phyloP scores from a whole-genome alignment of 2,329 filamentous ascomycete genomes.

The Knufia fluminis region DNA sequence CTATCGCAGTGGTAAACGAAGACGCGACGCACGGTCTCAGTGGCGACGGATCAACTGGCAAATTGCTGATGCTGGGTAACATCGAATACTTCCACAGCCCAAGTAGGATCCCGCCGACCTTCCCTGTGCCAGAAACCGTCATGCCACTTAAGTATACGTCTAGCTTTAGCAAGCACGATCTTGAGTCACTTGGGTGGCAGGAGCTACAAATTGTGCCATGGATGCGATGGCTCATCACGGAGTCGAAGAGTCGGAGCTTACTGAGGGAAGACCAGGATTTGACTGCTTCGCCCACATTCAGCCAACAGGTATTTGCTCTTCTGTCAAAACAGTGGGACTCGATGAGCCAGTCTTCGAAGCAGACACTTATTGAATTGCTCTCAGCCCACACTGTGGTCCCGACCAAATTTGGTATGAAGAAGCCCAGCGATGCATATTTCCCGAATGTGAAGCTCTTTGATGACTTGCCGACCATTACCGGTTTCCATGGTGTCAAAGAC shows the following conservation, averaged over 20 bases:
- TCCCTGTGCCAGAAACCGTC: conserved; percentile 72
- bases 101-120: conserved; percentile 67
- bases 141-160: conserved; percentile 79
- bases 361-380: conserved; percentile 55
- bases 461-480: conserved; percentile 73
- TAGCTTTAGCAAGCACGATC: conserved; percentile 53
- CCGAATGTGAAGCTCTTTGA: conserved; percentile 90
- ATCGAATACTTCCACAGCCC: conserved; percentile 67
- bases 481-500: conserved; percentile 73
- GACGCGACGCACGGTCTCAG: conserved; percentile 37
- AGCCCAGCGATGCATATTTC: conserved; percentile 80
- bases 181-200: conserved; percentile 77
- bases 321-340: conserved; percentile 86
- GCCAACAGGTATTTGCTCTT: conserved; percentile 65
- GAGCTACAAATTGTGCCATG: conserved; percentile 77
- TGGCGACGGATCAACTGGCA: conserved; percentile 48
- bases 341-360: conserved; percentile 57
- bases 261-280: conserved; percentile 58
- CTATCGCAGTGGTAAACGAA: conserved; percentile 55
- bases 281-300: conserved; percentile 62
- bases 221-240: conserved; percentile 70
- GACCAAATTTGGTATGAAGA: conserved; percentile 82
- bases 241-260: conserved; percentile 46
- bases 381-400: conserved; percentile 68
- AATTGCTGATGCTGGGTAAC: conserved; percentile 66